These are phyloP conservation scores for Leptographium lundbergii DNA, from an alignment of 2,329 filamentous ascomycete genomes.

Conservation along the genomic window DNA sequence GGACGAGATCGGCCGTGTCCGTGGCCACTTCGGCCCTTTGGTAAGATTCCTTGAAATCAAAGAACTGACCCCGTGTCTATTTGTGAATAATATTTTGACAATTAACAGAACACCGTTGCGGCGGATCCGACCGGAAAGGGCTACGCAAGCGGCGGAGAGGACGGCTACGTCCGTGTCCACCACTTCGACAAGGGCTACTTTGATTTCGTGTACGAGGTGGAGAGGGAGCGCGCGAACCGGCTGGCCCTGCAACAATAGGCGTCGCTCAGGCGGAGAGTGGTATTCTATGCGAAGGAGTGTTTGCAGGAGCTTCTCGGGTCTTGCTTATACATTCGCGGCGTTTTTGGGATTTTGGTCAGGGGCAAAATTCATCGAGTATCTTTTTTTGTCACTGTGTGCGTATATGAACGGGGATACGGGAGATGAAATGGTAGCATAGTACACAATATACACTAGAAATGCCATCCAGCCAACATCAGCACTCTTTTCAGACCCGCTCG, in stretches of 20 bases:
- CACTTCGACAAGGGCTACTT: slow-evolving; percentile 98
- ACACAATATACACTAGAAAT: neutral
- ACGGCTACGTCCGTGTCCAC: slow-evolving; percentile 96
- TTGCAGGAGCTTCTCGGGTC: neutral
- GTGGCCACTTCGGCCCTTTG: slow-evolving; percentile 91
- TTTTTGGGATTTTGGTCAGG: slow-evolving; percentile 1
- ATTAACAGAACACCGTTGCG: slow-evolving; percentile 68
- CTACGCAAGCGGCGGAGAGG: slow-evolving; percentile 93
- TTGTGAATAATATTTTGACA: neutral
- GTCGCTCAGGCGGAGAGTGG: neutral
- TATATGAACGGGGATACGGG: neutral
- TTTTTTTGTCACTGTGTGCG: neutral
- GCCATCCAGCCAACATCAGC: neutral
- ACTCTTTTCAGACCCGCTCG: slow-evolving; percentile 38
- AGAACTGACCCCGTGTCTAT: neutral
- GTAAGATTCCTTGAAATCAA: slow-evolving; percentile 20
- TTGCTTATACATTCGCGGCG: slow-evolving; percentile 2
- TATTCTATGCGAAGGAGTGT: neutral
- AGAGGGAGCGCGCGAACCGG: slow-evolving; percentile 59
- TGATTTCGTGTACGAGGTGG: slow-evolving; percentile 97
- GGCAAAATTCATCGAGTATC: neutral
- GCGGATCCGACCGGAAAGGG: slow-evolving; percentile 82
- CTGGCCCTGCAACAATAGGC: slow-evolving; percentile 15
- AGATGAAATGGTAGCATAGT: neutral
- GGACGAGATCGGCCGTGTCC: slow-evolving; percentile 94